A percentile compares a stretch with the other conserved stretches of the same genome.
These are phyloP conservation scores for Corrigiola litoralis DNA, from an alignment of 179 eudicot species.

Conservation along the genomic window DNA sequence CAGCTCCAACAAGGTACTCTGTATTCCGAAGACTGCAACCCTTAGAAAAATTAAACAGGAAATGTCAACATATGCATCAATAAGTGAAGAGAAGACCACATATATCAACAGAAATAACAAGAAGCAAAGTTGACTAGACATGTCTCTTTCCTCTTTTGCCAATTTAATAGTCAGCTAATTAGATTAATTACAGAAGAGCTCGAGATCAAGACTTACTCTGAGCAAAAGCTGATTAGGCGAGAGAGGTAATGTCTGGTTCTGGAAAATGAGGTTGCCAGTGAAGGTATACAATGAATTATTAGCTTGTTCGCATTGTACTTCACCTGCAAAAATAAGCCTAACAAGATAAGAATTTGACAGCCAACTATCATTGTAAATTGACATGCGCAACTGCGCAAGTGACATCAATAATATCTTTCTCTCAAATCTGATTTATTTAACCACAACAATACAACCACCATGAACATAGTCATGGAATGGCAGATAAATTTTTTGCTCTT, in stretches of 20 bases:
- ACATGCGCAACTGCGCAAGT: neutral
- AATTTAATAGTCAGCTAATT: neutral
- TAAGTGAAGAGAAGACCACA: neutral
- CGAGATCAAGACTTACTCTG: slow-evolving; percentile 55
- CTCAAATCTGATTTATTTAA: neutral
- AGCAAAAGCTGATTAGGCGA: slow-evolving; percentile 88
- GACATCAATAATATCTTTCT: neutral
- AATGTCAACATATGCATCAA: slow-evolving; percentile 11
- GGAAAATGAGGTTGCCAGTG: slow-evolving; percentile 87
- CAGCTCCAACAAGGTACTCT: slow-evolving; percentile 77
- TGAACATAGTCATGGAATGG: too few relatives aligned
- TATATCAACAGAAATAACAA: neutral
- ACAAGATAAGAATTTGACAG: slow-evolving; percentile 9
- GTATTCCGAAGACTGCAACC: slow-evolving; percentile 98
- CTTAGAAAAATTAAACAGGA: slow-evolving; percentile 36
- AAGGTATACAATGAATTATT: slow-evolving; percentile 95
- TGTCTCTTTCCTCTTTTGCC: neutral
- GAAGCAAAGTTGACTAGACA: neutral
- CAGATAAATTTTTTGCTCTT: too few relatives aligned
- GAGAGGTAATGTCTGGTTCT: slow-evolving; percentile 84
- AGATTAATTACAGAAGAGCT: too few relatives aligned
- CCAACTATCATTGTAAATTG: neutral
- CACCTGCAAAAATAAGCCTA: slow-evolving; percentile 45
- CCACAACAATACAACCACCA: neutral
- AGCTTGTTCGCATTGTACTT: slow-evolving; percentile 94